Evolutionary conservation across 768 basidiomycete genomes (phyloP).

Genomic region (Pulveroboletus sp.): DNA sequence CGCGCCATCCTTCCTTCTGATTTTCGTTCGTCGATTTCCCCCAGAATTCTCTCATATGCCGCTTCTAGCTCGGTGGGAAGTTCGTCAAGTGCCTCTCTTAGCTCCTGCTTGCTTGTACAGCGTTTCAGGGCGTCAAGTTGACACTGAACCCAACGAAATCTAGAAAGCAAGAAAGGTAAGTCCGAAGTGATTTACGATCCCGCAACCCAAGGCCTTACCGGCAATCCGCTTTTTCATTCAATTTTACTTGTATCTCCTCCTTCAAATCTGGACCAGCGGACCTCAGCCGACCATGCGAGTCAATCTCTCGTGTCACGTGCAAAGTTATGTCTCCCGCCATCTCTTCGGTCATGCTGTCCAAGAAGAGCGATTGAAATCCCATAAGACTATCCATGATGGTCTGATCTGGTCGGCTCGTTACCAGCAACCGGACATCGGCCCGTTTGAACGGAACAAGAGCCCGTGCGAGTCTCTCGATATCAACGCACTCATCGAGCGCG

Average conservation of each 20-base stretch:
- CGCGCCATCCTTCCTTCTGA: background rate
- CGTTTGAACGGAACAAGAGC: background rate
- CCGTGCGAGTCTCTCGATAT: background rate
- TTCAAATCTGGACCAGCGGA: background rate
- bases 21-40: background rate
- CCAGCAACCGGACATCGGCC: background rate
- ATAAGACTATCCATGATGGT: background rate
- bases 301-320: background rate
- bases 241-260: background rate
- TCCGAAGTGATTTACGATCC: background rate
- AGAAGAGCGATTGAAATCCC: background rate
- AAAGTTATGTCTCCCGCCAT: background rate
- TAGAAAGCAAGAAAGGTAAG: background rate
- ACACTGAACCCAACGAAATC: conserved; percentile 7
- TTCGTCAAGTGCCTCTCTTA: background rate
- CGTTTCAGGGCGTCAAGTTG: background rate
- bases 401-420: background rate
- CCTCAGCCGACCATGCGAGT: background rate
- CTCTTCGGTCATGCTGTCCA: background rate
- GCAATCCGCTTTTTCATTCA: background rate
- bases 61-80: background rate
- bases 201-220: background rate
- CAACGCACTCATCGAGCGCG: background rate
- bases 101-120: background rate
- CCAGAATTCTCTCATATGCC: conserved; percentile 4